Evolutionary conservation across 257 asterid species (phyloP), one percentile per base, ranked within the genome.

Genomic region (Echites panduratus): DNA sequence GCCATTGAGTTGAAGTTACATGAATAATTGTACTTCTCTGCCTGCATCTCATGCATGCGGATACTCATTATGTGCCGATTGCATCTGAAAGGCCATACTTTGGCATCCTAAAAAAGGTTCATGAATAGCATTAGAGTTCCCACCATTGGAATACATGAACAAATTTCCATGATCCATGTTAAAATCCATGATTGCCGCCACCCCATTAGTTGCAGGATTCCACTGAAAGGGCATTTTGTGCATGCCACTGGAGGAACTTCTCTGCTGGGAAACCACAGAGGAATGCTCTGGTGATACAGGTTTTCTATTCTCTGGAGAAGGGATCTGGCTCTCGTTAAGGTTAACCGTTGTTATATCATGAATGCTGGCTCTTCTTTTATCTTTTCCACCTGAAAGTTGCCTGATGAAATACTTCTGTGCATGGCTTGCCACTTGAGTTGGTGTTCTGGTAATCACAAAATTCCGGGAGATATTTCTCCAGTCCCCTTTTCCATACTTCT

Each of bases 351-450:
- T 95, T 63, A 92, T 95, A 57, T 95, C 99, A 24, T 95, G 99
- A 79, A 95, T 95, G 82, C 98, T 95, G 0, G 99, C 98, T 48
- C 99, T 84, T 78, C 96, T 84, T 79, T 92, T 92, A 61, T 95
- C 99, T 76, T 92, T 95, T 2, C 98, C 93, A 0, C 97, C 96
- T 0, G 98, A 88, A 38, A 87, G 93, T 53, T 92, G 99, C 75
- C 99, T 80, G 53, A 92, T 92, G 84, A 90, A 95, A 66, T 91
- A 95, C 82, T 95, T 95, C 66, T 95, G 99, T 27, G 99, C 99
- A 82, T 92, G 99, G 75, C 99, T 95, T 1, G 99, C 99, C 7
- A 95, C 99, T 79, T 95, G 99, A 17, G 99, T 92, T 9, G 99
- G 99, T 9, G 97, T 95, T 66, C 99, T 83, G 2, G 95, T 84